phyloP scores from a whole-genome alignment of 345 rosid genomes.

The Eucalyptus pauciflora region DNA sequence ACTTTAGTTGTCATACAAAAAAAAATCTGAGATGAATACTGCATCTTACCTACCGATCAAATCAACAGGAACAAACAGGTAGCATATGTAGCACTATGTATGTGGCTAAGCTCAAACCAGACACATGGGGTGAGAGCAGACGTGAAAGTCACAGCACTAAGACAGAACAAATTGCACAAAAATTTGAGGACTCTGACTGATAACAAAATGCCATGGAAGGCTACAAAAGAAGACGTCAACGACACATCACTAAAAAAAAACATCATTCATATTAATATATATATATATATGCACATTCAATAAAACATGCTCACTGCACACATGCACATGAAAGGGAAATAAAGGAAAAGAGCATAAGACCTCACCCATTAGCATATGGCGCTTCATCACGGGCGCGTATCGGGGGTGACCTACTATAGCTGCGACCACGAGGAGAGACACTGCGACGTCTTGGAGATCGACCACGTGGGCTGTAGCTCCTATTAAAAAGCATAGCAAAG shows the following conservation, averaged over 20 bases:
- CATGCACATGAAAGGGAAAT: not conserved
- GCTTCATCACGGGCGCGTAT: conserved; percentile 72
- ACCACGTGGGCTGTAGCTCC: conserved; percentile 89
- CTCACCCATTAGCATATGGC: conserved; percentile 88
- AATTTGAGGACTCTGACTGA: not conserved
- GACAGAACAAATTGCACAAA: not conserved
- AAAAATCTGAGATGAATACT: not conserved
- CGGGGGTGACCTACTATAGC: conserved; percentile 84
- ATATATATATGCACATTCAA: not conserved
- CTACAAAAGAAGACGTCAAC: not conserved
- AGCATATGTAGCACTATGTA: not conserved
- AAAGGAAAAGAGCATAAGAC: not conserved
- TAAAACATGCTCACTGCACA: not conserved
- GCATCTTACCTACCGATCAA: not conserved
- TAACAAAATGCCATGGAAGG: not conserved
- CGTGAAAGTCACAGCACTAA: not conserved
- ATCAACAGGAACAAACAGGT: not conserved
- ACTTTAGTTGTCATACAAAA: not conserved
- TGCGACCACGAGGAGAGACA: conserved; percentile 78
- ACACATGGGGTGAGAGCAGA: not conserved
- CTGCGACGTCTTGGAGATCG: conserved; percentile 85
- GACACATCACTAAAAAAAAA: not conserved
- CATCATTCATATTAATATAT: not conserved
- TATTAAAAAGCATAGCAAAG: conserved; percentile 2
- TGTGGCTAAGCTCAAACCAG: not conserved